A percentile compares a stretch with the other conserved stretches of the same genome.
These are phyloP conservation scores for Myrica gale DNA, from an alignment of 306 rosid species.

Conservation along the genomic window DNA sequence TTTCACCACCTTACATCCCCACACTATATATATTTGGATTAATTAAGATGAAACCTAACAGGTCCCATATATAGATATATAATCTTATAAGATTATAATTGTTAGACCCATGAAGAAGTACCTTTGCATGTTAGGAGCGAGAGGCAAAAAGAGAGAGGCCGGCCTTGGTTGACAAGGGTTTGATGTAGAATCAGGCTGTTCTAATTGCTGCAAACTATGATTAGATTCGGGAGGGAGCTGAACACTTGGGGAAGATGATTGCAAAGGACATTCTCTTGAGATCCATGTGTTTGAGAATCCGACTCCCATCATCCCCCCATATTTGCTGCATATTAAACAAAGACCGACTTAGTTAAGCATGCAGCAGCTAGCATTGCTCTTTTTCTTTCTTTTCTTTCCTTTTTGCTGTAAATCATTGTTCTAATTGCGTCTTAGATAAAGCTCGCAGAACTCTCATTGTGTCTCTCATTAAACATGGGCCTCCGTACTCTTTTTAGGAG, in stretches of 20 bases:
- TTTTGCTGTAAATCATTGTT: background rate
- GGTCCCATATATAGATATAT: background rate
- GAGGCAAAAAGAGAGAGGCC: constrained; percentile 13
- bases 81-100: background rate
- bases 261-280: constrained; percentile 60
- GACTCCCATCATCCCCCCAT: constrained; percentile 52
- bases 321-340: constrained; percentile 9
- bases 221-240: constrained; percentile 61
- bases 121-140: background rate
- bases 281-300: constrained; percentile 84
- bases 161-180: constrained; percentile 27
- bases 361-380: constrained; percentile 4
- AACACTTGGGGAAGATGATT: constrained; percentile 81
- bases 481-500: constrained; percentile 20
- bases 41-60: constrained; percentile 21
- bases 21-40: constrained; percentile 17
- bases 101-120: background rate
- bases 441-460: background rate
- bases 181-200: constrained; percentile 10
- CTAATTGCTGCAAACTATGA: constrained; percentile 23
- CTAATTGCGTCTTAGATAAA: background rate
- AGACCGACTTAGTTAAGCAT: background rate
- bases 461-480: constrained; percentile 25
- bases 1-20: constrained; percentile 30
- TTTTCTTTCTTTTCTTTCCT: background rate